Evolutionary conservation across 768 basidiomycete genomes (phyloP), one percentile per base, ranked within the genome.

Genomic region (Coprinellus micaceus): DNA sequence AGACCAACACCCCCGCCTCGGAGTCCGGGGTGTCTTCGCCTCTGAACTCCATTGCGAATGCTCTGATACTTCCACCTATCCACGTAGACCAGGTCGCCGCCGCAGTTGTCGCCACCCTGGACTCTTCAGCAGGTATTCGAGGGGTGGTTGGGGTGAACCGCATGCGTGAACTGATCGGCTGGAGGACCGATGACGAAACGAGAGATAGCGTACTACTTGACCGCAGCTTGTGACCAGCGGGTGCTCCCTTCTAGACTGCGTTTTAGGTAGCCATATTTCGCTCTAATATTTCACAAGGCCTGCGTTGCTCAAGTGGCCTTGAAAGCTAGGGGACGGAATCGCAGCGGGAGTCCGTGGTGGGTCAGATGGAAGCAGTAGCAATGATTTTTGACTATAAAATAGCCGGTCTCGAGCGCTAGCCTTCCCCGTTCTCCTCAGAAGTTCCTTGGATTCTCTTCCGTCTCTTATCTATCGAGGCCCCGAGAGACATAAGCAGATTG

Each of bases 51-150:
- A 72, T 94, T 33, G 89, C 92, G 6, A 89, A 89, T 58, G 85
- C 89, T 17, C 71, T 98, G 50, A 79, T 81, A n/a, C 86, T 88
- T 53, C 92, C 89, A 28, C 95, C 97, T 1, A 84, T 98, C 41
- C 96, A 98, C 65, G 94, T 98, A 21, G 97, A 99, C 63, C 92
- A 94, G 59, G 93, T 98, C 44, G 97, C 89, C 2, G 83, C 87
- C 62, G 91, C 94, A 0, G 80, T 93, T 6, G 84, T 88, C 57
- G 77, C 85, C 19, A 79, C 82, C 33, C 74, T 86, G 56, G 80
- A 85, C 63, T 71, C 73, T 36, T 64, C 66, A 47, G 74, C 72
- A 29, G 77, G 77, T 41, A 72, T 92, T 46, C 67, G 66, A 52
- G 91, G 90, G 41, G 82, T 86, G 21, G 74, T 93, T 26, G 86